A percentile compares a stretch with the other conserved stretches of the same genome.
Evolutionary conservation across 306 rosid species (phyloP).

Genomic region (Sicyos edulis): DNA sequence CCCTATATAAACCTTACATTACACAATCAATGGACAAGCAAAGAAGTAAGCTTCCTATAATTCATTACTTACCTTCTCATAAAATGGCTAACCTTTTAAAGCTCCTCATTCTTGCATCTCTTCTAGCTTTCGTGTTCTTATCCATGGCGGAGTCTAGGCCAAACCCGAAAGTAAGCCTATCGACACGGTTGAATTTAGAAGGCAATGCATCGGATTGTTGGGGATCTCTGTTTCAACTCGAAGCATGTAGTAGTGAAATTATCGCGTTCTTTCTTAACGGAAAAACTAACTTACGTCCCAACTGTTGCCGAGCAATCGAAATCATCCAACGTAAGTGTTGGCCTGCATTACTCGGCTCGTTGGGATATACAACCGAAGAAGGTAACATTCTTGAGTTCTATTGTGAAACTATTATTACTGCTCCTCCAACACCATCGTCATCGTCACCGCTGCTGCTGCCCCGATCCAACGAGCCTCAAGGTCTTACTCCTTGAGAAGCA

Average conservation of each 20-base stretch:
- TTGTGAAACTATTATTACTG: slow-evolving; percentile 32
- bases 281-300: slow-evolving; percentile 42
- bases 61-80: not conserved
- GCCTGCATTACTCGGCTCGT: slow-evolving; percentile 48
- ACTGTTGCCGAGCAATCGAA: slow-evolving; percentile 48
- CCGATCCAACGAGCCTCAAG: not conserved
- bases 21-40: not conserved
- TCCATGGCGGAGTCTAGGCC: slow-evolving; percentile 22
- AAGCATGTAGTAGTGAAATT: slow-evolving; percentile 54
- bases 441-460: slow-evolving; percentile 21
- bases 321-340: slow-evolving; percentile 54
- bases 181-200: slow-evolving; percentile 37
- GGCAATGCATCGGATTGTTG: slow-evolving; percentile 44
- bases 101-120: slow-evolving; percentile 17
- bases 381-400: slow-evolving; percentile 45
- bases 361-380: slow-evolving; percentile 56
- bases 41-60: not conserved
- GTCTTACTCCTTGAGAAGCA: not conserved
- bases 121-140: slow-evolving; percentile 14
- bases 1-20: slow-evolving; percentile 2
- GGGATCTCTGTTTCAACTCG: slow-evolving; percentile 49
- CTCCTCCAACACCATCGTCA: slow-evolving; percentile 24
- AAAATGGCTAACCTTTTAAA: slow-evolving; percentile 27
- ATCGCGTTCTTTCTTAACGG: slow-evolving; percentile 52
- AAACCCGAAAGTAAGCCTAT: slow-evolving; percentile 16